Base-by-base conservation (phyloP, 2,329 filamentous ascomycete genomes). In the Capronia americana region DNA sequence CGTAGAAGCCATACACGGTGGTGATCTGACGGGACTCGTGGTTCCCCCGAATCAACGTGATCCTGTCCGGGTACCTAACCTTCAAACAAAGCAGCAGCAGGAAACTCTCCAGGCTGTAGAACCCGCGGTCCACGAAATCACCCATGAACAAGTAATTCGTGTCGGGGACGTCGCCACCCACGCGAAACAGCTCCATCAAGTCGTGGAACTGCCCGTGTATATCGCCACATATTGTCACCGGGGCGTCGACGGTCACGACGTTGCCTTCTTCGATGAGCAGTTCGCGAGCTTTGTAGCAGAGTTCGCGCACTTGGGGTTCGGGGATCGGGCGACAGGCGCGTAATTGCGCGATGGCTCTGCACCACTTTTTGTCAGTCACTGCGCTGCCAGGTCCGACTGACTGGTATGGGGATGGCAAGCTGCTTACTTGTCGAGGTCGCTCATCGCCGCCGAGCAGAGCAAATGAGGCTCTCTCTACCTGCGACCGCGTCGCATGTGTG, bases 111-210 rank as follows among this genome's bases (percentile, higher is more conserved):
- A 99, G 89, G 1, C 92, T 97, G 83, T 98, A 99, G 85, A 97
- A 99, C 65, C 94, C 94, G 71, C 94, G 92, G 79, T 99, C 94
- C 76, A 99, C 94, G 74, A 97, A 99, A 79, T 99, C 94, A 77
- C 94, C 93, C 92, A 97, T 97, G 81, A 97, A 97, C 3, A 97
- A 87, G 79, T 97, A 97, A 76, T 96, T 97, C 34, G 93, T 97
- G 75, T 97, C 94, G 48, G 93, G 93, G 3, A 96, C 92, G 77
- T 97, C 92, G 70, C 93, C 93, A 68, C 93, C 93, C 3, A 97
- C 93, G 61, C 93, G 88, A 77, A 97, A 97, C 5, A 97, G 87
- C 79, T 97, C 94, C 94, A 97, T 97, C 74, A 97, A 81, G 77
- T 97, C 93, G 75, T 97, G 93, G 76, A 97, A 97, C 78, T 97